phyloP scores from a whole-genome alignment of 1,139 yeast species.

The Protomyces macrosporus region DNA sequence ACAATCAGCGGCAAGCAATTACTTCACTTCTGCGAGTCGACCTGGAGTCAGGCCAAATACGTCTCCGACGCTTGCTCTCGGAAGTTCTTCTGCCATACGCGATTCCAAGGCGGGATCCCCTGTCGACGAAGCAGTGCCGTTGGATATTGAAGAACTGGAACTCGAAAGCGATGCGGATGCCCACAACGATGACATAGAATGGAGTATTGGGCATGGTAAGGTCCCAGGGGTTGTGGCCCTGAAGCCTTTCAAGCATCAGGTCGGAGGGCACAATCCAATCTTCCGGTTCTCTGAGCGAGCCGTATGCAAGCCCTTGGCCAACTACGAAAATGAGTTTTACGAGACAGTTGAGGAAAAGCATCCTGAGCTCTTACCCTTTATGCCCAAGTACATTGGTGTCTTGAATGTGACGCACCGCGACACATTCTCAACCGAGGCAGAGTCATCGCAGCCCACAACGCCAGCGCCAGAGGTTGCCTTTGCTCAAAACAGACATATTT shows the following conservation, averaged over 20 bases:
- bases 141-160: neutral
- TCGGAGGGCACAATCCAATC: slow-evolving; percentile 97
- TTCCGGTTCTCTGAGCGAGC: slow-evolving; percentile 86
- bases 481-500: slow-evolving; percentile 29
- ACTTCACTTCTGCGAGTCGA: neutral
- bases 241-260: slow-evolving; percentile 78
- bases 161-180: neutral
- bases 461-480: slow-evolving; percentile 28
- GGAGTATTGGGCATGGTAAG: slow-evolving; percentile 19
- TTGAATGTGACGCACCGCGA: slow-evolving; percentile 75
- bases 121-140: neutral
- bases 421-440: neutral
- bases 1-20: neutral
- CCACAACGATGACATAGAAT: slow-evolving; percentile 20
- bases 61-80: neutral
- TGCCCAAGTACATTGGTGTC: slow-evolving; percentile 94
- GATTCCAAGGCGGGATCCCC: neutral
- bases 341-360: slow-evolving; percentile 77
- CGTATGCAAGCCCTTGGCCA: slow-evolving; percentile 89
- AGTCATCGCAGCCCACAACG: neutral
- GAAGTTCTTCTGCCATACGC: neutral
- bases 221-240: slow-evolving; percentile 37
- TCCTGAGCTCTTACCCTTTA: slow-evolving; percentile 67
- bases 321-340: slow-evolving; percentile 85
- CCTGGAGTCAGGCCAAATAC: neutral